Conservation (phyloP, 768 basidiomycete species). For the Rhodosporidiobolus sp. region DNA sequence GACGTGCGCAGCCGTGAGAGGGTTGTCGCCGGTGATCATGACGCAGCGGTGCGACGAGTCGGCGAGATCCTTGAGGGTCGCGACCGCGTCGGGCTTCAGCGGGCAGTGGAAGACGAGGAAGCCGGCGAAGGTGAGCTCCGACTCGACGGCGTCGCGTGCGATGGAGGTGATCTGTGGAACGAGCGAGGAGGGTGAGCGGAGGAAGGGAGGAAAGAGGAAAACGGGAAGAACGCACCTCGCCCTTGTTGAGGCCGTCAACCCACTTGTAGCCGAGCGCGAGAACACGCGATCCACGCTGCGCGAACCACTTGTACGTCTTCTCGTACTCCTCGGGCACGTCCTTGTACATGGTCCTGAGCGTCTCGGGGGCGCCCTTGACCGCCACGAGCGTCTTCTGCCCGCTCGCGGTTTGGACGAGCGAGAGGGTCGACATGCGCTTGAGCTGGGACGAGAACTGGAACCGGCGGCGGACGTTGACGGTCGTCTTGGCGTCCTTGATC, state of each 20-base stretch:
- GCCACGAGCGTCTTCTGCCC: conserved; percentile 49
- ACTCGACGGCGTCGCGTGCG: conserved; percentile 76
- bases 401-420: conserved; percentile 47
- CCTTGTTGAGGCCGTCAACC: conserved; percentile 64
- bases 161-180: conserved; percentile 76
- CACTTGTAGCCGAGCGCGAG: conserved; percentile 86
- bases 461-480: conserved; percentile 74
- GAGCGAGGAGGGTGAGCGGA: not conserved
- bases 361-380: conserved; percentile 97
- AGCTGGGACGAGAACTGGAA: conserved; percentile 98
- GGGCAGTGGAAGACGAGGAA: conserved; percentile 99
- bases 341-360: conserved; percentile 80
- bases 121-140: conserved; percentile 75
- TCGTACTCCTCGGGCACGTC: conserved; percentile 76
- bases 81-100: conserved; percentile 86
- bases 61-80: conserved; percentile 84
- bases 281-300: conserved; percentile 86
- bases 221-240: conserved; percentile 59
- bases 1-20: conserved; percentile 92
- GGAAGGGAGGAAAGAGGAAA: not conserved
- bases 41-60: conserved; percentile 98
- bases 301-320: conserved; percentile 91
- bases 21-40: conserved; percentile 99
- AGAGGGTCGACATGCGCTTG: conserved; percentile 94
- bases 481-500: conserved; percentile 41